phyloP scores from a whole-genome alignment of 78 protist species.

The Dictyostelium discoideum region DNA sequence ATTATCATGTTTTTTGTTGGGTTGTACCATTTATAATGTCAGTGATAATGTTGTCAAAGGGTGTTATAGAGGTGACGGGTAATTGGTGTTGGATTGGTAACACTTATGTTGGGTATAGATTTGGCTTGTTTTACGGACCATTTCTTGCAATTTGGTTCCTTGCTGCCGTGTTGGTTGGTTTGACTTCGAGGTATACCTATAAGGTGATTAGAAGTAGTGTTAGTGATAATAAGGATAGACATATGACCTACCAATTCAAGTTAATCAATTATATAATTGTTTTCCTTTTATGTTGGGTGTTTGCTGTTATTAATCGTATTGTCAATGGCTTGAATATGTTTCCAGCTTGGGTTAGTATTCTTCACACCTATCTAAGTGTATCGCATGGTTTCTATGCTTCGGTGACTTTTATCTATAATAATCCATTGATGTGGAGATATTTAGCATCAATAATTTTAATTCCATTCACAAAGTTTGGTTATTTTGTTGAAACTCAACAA shows the following conservation, averaged over 20 bases:
- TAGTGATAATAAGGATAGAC: constrained; percentile 35
- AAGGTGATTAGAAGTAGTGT: constrained; percentile 37
- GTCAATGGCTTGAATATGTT: not conserved
- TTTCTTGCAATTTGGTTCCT: constrained; percentile 26
- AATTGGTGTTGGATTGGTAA: constrained; percentile 72
- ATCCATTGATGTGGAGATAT: constrained; percentile 71
- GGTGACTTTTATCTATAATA: constrained; percentile 40
- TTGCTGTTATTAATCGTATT: constrained; percentile 56
- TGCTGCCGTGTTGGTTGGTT: constrained; percentile 31
- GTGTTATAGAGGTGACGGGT: constrained; percentile 15
- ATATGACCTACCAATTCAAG: constrained; percentile 67
- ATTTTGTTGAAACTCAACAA: constrained; percentile 2
- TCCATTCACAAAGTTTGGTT: constrained; percentile 22
- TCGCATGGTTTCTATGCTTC: constrained; percentile 62
- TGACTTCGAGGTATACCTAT: constrained; percentile 42
- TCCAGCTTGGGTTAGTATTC: constrained; percentile 4
- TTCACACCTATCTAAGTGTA: constrained; percentile 54
- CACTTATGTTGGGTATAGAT: constrained; percentile 1
- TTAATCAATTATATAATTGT: constrained; percentile 63
- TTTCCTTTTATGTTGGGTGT: constrained; percentile 58
- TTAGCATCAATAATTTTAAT: not conserved
- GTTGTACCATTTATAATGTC: constrained; percentile 28
- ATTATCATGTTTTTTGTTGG: constrained; percentile 28
- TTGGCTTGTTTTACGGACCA: constrained; percentile 34
- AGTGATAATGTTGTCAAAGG: constrained; percentile 42